A percentile compares a stretch with the other conserved stretches of the same genome.
phyloP scores from a whole-genome alignment of 2,329 filamentous ascomycete genomes.

The Pseudogymnoascus pannorum region DNA sequence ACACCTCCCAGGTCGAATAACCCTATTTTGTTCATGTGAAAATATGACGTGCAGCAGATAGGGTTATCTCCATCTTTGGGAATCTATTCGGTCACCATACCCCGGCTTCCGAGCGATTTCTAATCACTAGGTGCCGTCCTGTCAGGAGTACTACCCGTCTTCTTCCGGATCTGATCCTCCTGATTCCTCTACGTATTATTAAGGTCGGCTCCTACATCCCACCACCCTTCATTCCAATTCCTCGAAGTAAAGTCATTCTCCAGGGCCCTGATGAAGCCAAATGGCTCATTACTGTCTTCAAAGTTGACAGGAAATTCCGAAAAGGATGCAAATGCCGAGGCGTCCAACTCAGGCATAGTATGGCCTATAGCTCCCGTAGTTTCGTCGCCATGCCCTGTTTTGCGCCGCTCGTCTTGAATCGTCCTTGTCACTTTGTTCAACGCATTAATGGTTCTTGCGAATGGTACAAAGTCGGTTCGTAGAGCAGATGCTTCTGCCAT shows the following conservation, averaged over 20 bases:
- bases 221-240: conserved; percentile 6
- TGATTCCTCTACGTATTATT: not conserved
- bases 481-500: conserved; percentile 3
- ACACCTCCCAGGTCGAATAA: no score
- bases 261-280: not conserved
- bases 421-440: not conserved
- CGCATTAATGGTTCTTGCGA: conserved; percentile 4
- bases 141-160: not conserved
- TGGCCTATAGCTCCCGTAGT: not conserved
- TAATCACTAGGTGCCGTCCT: not conserved
- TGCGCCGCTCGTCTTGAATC: conserved; percentile 2
- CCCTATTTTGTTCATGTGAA: no score
- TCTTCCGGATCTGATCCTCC: not conserved
- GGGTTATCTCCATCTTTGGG: no score
- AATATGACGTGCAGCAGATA: no score
- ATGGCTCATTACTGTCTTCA: not conserved
- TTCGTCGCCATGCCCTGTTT: not conserved
- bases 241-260: not conserved
- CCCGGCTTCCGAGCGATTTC: no score
- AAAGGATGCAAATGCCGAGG: not conserved
- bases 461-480: conserved; percentile 3
- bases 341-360: not conserved
- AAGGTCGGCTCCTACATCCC: not conserved
- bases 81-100: no score
- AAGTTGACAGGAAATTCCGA: not conserved